Evolutionary conservation across 345 rosid genomes (phyloP), one percentile per base, ranked within the genome.

Genomic region (Lagerstroemia speciosa): DNA sequence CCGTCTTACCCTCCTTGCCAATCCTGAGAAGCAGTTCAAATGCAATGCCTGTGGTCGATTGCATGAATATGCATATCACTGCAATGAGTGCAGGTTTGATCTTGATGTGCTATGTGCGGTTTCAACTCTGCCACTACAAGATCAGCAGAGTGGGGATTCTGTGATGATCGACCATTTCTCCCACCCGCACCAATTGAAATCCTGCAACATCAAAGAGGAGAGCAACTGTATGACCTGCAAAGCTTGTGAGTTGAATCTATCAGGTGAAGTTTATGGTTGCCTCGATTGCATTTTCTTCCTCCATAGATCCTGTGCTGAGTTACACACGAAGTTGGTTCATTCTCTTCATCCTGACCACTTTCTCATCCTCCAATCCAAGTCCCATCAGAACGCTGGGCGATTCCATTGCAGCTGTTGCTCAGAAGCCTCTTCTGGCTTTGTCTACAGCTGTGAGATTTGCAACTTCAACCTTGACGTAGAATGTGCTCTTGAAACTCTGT

Each of bases 231-330:
- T 67, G n/a, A 8, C 20, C 29, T 67, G 70, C 70, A 22, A 46
- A 52, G 40, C 62, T n/a, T 67, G 70, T 33, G 32, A 33, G 29
- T 27, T 22, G 61, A 16, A 24, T 16, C 32, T 67, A 27, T 46
- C 62, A 0, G 41, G 45, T 33, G 37, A 67, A 67, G 33, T n/a
- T n/a, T 67, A 67, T 22, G 70, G 70, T 33, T 67, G 41, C 27
- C 70, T 37, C 15, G 43, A 52, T 20, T 48, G 62, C 70, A 30
- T 37, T 31, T 67, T 30, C 62, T 67, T 67, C 43, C 38, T 67
- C 30, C 70, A 67, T 36, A 16, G 26, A 36, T 33, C 41, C 26
- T 67, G 62, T 22, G 16, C 33, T 27, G 52, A 65, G 19, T 48
- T 65, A 37, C 32, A 43, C 68, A 6, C 9, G 32, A 33, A 65